Evolutionary conservation across 2,329 filamentous ascomycete genomes (phyloP).

Genomic region (Penicillium capsulatum): DNA sequence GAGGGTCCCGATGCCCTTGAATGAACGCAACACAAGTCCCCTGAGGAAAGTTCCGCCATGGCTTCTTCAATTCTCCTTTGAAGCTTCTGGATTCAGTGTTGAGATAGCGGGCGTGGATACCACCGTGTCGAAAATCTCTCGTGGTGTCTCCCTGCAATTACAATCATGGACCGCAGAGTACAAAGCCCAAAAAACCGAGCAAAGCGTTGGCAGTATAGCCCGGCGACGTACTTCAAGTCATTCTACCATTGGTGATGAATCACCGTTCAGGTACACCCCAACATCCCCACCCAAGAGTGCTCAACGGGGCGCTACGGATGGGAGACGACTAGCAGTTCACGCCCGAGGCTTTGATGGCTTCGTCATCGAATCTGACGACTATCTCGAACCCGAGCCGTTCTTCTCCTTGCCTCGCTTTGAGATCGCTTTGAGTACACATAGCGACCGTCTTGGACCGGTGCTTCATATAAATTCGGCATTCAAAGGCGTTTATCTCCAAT

Average conservation of each 20-base stretch:
- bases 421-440: conserved; percentile 75
- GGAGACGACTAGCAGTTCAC: conserved; percentile 74
- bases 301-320: conserved; percentile 58
- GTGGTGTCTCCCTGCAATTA: conserved; percentile 79
- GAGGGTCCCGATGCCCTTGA: conserved; percentile 50
- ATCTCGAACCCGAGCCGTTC: conserved; percentile 80
- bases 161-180: conserved; percentile 89
- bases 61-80: conserved; percentile 77
- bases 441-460: conserved; percentile 79
- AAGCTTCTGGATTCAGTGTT: conserved; percentile 82
- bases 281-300: conserved; percentile 46
- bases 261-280: conserved; percentile 48
- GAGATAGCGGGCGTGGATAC: conserved; percentile 87
- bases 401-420: conserved; percentile 82
- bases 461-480: conserved; percentile 82
- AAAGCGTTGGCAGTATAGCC: conserved; percentile 38
- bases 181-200: conserved; percentile 71
- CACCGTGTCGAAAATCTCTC: conserved; percentile 73
- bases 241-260: conserved; percentile 63
- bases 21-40: conserved; percentile 59
- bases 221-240: conserved; percentile 72
- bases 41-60: conserved; percentile 75
- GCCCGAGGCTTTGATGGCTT: conserved; percentile 81
- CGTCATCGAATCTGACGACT: conserved; percentile 81
- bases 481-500: conserved; percentile 74